Evolutionary conservation across 257 asterid species (phyloP).

Genomic region (Solanum infundibuliforme): DNA sequence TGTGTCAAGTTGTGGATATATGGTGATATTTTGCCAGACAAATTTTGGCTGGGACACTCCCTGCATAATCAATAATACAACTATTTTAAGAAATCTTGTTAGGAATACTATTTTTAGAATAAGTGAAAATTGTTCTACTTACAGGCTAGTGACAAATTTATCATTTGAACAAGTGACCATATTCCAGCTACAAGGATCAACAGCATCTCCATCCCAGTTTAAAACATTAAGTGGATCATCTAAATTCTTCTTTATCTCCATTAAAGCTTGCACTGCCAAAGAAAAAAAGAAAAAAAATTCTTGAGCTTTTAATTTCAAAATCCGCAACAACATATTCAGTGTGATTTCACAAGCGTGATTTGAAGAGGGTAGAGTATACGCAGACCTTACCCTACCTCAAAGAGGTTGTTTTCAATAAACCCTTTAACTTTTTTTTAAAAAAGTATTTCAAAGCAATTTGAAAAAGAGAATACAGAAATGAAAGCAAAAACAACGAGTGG

Average conservation of each 20-base stretch:
- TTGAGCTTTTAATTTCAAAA: background rate
- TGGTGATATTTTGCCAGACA: slow-evolving; percentile 65
- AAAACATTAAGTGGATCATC: slow-evolving; percentile 66
- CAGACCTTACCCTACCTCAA: background rate
- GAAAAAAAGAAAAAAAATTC: background rate
- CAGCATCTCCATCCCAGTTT: slow-evolving; percentile 68
- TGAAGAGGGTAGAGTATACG: background rate
- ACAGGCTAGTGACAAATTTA: slow-evolving; percentile 43
- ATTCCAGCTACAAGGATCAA: slow-evolving; percentile 95
- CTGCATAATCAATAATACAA: slow-evolving; percentile 30
- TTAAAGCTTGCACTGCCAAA: slow-evolving; percentile 62
- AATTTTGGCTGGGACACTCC: slow-evolving; percentile 69
- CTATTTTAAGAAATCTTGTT: background rate
- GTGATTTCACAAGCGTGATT: background rate
- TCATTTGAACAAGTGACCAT: slow-evolving; percentile 68
- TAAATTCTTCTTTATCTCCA: slow-evolving; percentile 59
- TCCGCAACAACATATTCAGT: background rate
- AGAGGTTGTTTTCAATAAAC: background rate
- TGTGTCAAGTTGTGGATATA: slow-evolving; percentile 74
- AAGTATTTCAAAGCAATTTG: no score
- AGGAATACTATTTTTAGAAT: background rate
- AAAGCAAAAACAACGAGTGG: background rate
- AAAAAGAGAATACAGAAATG: no score
- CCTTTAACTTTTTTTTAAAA: no score
- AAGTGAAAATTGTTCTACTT: slow-evolving; percentile 14